Evolutionary conservation across 108 stramenopile genomes (phyloP), one percentile per base, ranked within the genome.

Genomic region (Poteriospumella lacustris): DNA sequence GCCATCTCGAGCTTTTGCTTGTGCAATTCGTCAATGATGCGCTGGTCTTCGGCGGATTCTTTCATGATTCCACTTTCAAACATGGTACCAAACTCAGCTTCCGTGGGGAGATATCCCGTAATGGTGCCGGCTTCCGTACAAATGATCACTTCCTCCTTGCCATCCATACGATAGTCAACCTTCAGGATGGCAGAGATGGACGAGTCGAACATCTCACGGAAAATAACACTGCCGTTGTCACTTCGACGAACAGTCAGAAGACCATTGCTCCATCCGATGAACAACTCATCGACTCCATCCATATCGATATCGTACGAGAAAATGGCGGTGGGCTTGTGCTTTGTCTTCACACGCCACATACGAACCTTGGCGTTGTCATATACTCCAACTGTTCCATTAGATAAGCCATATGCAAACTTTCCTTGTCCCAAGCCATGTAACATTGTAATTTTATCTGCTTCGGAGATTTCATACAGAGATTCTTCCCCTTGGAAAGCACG

Each of bases 281-380:
- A 42, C 26, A 89, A 42, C 42, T 88, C 87, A 15, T 44, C 60
- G 28, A 41, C 84, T 0, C 86, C 88, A 44, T 89, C 87, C 0
- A 44, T 77, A 31, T 86, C 84, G 38, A 89, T 44, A 70, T 88
- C 86, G 72, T 79, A 85, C 40, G 58, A 59, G 0, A 42, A 42
- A n/a, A 88, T 0, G 0, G 86, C 76, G 12, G 59, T 83, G 15
- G 80, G 59, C 44, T 80, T 36, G 44, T 84, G 39, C 42, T 88
- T 88, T 1, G 76, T 80, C 67, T 89, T 89, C 29, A 89, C 86
- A n/a, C 88, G 79, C 88, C 88, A 89, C 9, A 81, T 36, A 0
- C 88, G 78, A 28, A 19, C 24, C 38, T 26, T 68, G 3, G n/a
- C n/a, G 34, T 78, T 83, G 24, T 67, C 42, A 56, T 89, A 89